These are phyloP conservation scores for Aspergillus homomorphus DNA, from an alignment of 495 filamentous ascomycete genomes.

Conservation along the genomic window DNA sequence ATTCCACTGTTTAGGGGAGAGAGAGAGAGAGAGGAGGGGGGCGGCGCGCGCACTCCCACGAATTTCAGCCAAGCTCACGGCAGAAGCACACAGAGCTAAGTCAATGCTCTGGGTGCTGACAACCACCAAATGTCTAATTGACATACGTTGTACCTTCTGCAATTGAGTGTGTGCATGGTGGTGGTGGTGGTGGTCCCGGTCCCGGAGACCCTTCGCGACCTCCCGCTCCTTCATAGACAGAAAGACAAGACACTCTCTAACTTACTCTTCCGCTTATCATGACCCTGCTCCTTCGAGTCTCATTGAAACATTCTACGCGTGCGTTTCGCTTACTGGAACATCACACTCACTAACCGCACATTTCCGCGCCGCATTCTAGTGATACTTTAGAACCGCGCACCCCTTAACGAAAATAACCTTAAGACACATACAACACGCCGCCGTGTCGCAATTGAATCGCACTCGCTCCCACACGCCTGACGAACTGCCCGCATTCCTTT, in stretches of 20 bases:
- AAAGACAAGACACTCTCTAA: too few species aligned
- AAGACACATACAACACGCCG: conserved; percentile 1
- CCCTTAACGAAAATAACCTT: conserved; percentile 11
- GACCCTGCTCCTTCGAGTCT: background rate
- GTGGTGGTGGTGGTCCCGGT: background rate
- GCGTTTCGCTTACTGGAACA: conserved; percentile 1
- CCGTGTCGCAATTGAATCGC: conserved; percentile 13
- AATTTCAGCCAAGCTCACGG: background rate
- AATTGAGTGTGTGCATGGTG: too few species aligned
- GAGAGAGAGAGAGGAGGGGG: too few species aligned
- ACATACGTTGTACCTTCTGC: background rate
- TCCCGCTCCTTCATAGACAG: conserved; percentile 1
- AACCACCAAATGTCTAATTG: background rate
- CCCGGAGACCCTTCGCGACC: conserved; percentile 3
- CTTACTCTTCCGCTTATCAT: conserved; percentile 4
- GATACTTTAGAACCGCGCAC: conserved; percentile 4
- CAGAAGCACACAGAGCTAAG: conserved; percentile 1
- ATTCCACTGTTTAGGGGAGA: conserved; percentile 18
- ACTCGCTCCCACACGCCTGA: conserved; percentile 16
- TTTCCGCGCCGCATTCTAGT: conserved; percentile 12
- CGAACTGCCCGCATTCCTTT: conserved; percentile 26
- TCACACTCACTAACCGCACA: conserved; percentile 10
- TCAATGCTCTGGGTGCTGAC: background rate
- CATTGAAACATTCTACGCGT: background rate
- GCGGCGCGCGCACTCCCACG: background rate